Evolutionary conservation across 1,284 basidiomycete species (phyloP).

Genomic region (Taiwanofungus camphoratus): DNA sequence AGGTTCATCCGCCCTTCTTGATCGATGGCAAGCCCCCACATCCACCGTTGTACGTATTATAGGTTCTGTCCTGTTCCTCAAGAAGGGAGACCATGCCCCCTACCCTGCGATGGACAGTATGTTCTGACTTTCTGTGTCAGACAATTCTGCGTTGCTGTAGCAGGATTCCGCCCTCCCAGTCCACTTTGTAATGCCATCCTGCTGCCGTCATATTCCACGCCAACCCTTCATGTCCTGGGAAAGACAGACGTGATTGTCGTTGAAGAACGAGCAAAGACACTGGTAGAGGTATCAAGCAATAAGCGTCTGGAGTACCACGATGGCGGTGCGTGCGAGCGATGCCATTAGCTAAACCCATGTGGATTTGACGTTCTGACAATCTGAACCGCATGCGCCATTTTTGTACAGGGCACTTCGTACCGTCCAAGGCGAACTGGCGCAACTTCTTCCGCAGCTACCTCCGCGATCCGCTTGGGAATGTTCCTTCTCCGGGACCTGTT

Average conservation of each 20-base stretch:
- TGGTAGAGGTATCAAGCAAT: slow-evolving; percentile 55
- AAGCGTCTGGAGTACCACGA: slow-evolving; percentile 67
- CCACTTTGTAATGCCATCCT: slow-evolving; percentile 50
- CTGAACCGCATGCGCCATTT: neutral
- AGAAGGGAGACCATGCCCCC: slow-evolving; percentile 6
- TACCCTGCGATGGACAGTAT: slow-evolving; percentile 2
- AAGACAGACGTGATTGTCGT: slow-evolving; percentile 77
- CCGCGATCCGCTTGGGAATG: slow-evolving; percentile 30
- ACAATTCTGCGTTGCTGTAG: slow-evolving; percentile 62
- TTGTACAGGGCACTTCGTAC: slow-evolving; percentile 69
- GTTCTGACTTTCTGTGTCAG: slow-evolving; percentile 29
- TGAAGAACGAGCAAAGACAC: slow-evolving; percentile 58
- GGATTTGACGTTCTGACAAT: neutral
- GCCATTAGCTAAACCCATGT: slow-evolving; percentile 1
- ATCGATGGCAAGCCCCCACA: slow-evolving; percentile 59
- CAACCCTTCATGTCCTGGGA: slow-evolving; percentile 79
- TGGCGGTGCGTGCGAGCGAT: slow-evolving; percentile 50
- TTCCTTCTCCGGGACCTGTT: slow-evolving; percentile 29
- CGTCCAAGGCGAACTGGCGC: slow-evolving; percentile 69
- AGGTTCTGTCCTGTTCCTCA: too few species aligned
- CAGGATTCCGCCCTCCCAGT: slow-evolving; percentile 59
- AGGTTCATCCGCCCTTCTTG: slow-evolving; percentile 60
- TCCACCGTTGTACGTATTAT: slow-evolving; percentile 65
- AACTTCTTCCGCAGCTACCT: slow-evolving; percentile 59
- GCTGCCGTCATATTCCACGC: slow-evolving; percentile 54